phyloP scores from a whole-genome alignment of 2,329 filamentous ascomycete species.

The Aspergillus aculeatus region DNA sequence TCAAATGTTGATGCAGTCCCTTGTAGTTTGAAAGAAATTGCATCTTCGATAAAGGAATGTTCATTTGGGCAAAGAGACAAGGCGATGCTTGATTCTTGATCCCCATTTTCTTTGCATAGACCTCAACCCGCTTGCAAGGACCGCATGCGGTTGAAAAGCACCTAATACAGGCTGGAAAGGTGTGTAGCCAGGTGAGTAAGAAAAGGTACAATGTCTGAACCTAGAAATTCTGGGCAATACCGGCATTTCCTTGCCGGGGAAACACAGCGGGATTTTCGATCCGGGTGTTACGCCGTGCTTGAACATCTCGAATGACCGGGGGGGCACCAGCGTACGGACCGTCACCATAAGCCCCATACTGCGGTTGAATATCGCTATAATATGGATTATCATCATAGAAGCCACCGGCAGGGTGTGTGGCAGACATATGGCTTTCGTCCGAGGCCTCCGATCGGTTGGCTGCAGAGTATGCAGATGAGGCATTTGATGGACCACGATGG shows the following conservation, averaged over 20 bases:
- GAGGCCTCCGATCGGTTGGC: constrained; percentile 69
- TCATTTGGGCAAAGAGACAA: too few relatives aligned
- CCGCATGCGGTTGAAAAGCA: too few relatives aligned
- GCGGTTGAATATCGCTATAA: constrained; percentile 47
- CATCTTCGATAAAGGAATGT: too few relatives aligned
- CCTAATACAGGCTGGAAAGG: background rate
- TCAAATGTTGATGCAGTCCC: too few relatives aligned
- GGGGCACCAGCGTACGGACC: constrained; percentile 56
- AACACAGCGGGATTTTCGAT: constrained; percentile 90
- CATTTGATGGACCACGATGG: constrained; percentile 87
- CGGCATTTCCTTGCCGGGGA: constrained; percentile 83
- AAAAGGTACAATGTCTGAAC: background rate
- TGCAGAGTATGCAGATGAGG: constrained; percentile 91
- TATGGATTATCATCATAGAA: constrained; percentile 59
- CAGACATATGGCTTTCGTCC: constrained; percentile 53
- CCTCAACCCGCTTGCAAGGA: too few relatives aligned
- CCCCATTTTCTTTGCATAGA: too few relatives aligned
- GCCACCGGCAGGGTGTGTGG: constrained; percentile 46
- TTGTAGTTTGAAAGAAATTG: too few relatives aligned
- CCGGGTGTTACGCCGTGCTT: constrained; percentile 85
- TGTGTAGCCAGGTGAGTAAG: background rate
- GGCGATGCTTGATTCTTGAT: too few relatives aligned
- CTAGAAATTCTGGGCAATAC: constrained; percentile 96
- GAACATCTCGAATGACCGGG: constrained; percentile 89
- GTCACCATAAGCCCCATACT: constrained; percentile 55